These are phyloP conservation scores for Paecilomyces sp. DNA, from an alignment of 2,329 filamentous ascomycete species.

Conservation along the genomic window DNA sequence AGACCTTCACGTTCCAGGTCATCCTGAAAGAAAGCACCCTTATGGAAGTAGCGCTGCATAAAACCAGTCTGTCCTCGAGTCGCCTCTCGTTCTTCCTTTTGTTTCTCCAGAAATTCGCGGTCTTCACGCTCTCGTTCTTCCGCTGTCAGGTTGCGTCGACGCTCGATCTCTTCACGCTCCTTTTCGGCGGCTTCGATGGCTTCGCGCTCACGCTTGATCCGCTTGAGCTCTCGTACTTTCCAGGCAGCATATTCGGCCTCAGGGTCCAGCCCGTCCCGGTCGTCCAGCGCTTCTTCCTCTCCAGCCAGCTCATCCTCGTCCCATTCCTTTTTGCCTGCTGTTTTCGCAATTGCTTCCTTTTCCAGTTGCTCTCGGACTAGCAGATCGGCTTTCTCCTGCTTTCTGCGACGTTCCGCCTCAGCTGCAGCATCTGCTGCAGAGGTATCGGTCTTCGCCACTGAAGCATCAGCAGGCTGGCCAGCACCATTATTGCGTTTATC, in stretches of 20 bases:
- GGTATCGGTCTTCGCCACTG: conserved; percentile 8
- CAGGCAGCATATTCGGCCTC: conserved; percentile 86
- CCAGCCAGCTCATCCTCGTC: conserved; percentile 61
- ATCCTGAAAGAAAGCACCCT: conserved; percentile 89
- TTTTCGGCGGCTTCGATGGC: conserved; percentile 76
- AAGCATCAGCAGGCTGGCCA: conserved; percentile 13
- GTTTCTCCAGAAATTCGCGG: conserved; percentile 64
- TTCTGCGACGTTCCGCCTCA: conserved; percentile 31
- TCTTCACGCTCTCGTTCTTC: conserved; percentile 86
- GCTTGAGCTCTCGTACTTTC: conserved; percentile 85
- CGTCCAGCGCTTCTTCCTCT: conserved; percentile 71
- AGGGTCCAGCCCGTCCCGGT: conserved; percentile 78
- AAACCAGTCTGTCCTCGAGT: conserved; percentile 73
- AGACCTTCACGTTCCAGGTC: conserved; percentile 69
- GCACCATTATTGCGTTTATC: conserved; percentile 44
- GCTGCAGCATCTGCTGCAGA: conserved; percentile 28
- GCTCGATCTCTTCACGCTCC: conserved; percentile 83
- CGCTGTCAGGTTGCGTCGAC: conserved; percentile 74
- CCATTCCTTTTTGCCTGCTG: conserved; percentile 76
- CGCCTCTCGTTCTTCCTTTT: conserved; percentile 70
- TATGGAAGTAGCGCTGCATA: conserved; percentile 96
- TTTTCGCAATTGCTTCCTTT: conserved; percentile 68
- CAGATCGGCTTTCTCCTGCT: conserved; percentile 65
- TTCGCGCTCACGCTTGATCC: conserved; percentile 79
- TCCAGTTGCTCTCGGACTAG: conserved; percentile 85